Conservation (phyloP, 2,329 filamentous ascomycete species). For the Hymenoscyphus albidus region DNA sequence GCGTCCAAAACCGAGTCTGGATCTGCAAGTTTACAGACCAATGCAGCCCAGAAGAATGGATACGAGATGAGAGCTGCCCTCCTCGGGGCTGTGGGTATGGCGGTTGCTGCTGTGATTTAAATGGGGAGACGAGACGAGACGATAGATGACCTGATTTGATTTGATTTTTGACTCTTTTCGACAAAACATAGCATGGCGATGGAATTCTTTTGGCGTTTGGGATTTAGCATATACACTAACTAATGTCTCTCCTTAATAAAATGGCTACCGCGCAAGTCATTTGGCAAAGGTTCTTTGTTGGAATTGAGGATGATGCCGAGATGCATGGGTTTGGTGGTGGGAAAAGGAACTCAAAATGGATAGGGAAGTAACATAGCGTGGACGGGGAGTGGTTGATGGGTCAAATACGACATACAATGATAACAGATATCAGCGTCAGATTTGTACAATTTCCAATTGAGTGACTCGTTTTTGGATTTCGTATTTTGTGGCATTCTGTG, state of each 20-base stretch:
- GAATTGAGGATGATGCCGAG: background rate
- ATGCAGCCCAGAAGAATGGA: conserved; percentile 17
- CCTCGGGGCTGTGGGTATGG: conserved; percentile 25
- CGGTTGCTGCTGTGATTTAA: conserved; percentile 24
- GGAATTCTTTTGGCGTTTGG: conserved; percentile 8
- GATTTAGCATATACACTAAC: conserved; percentile 17
- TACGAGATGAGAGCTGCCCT: conserved; percentile 22
- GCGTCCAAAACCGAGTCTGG: conserved; percentile 16
- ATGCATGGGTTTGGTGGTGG: background rate
- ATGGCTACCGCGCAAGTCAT: conserved; percentile 2
- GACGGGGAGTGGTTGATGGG: background rate
- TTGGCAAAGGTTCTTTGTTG: background rate
- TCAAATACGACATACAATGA: background rate
- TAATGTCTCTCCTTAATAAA: conserved; percentile 29
- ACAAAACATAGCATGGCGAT: conserved; percentile 25
- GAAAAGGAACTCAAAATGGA: conserved; percentile 1
- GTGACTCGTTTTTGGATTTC: too few relatives aligned
- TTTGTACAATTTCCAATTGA: too few relatives aligned
- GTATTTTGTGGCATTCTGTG: too few relatives aligned
- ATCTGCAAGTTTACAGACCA: conserved; percentile 28
- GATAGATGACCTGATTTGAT: background rate
- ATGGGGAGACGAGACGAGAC: background rate
- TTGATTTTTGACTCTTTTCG: conserved; percentile 1
- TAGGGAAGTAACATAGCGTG: background rate
- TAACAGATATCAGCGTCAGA: background rate